These are phyloP conservation scores for Malassezia dermatis DNA, from an alignment of 1,284 basidiomycete species.

Conservation along the genomic window DNA sequence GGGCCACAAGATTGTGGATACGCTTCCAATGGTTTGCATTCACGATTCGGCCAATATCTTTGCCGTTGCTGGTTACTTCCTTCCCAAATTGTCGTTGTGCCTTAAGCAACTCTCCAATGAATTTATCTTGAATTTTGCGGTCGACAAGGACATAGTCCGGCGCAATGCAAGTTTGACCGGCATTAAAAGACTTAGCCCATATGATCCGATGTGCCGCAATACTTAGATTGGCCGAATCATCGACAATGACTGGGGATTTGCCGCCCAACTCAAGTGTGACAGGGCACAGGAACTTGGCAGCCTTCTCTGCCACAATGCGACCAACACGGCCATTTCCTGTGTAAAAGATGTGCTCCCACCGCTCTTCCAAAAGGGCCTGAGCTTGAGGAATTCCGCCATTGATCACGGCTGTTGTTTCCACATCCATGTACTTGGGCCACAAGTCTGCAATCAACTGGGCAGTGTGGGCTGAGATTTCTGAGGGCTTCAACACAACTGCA, in stretches of 20 bases:
- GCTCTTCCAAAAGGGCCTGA: conserved; percentile 65
- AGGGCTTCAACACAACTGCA: conserved; percentile 54
- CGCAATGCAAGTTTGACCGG: conserved; percentile 55
- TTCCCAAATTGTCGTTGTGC: conserved; percentile 50
- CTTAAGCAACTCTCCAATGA: conserved; percentile 58
- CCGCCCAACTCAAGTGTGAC: conserved; percentile 67
- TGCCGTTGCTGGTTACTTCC: conserved; percentile 49
- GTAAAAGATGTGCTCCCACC: conserved; percentile 64
- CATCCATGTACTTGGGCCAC: conserved; percentile 69
- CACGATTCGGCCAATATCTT: conserved; percentile 54
- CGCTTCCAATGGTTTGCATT: conserved; percentile 57
- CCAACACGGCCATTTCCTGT: conserved; percentile 62
- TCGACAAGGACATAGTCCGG: conserved; percentile 67
- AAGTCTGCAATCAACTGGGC: conserved; percentile 64
- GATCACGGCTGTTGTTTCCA: conserved; percentile 61
- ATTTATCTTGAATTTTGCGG: conserved; percentile 56
- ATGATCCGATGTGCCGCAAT: conserved; percentile 55
- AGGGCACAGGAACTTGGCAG: conserved; percentile 74
- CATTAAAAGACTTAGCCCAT: conserved; percentile 68
- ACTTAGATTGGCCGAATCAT: conserved; percentile 54
- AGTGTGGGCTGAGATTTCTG: conserved; percentile 63
- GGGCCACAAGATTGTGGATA: conserved; percentile 58
- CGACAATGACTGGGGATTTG: conserved; percentile 73
- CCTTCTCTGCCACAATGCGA: conserved; percentile 67
- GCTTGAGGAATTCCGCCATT: conserved; percentile 67